Conservation (phyloP, 1,139 yeast genomes). For the Candida tropicalis region DNA sequence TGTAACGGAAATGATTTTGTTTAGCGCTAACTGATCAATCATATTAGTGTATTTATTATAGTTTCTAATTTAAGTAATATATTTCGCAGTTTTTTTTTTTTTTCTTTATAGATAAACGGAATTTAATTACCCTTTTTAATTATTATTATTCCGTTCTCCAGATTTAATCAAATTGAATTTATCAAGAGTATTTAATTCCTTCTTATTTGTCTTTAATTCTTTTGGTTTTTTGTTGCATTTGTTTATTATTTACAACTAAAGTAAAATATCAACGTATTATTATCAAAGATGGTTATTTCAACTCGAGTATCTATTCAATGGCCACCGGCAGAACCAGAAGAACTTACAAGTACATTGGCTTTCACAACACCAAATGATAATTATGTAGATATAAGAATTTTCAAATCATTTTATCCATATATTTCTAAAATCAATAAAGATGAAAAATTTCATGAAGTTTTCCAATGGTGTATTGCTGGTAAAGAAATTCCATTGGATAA, state of each 20-base stretch:
- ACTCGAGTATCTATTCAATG: constrained; percentile 56
- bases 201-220: too few species aligned
- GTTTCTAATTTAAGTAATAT: too few species aligned
- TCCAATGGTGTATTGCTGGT: constrained; percentile 44
- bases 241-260: too few species aligned
- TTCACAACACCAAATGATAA: constrained; percentile 46
- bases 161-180: too few species aligned
- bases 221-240: not conserved
- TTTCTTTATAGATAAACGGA: too few species aligned
- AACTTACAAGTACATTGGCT: constrained; percentile 55
- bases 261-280: not conserved
- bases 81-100: too few species aligned
- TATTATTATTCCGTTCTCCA: too few species aligned
- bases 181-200: too few species aligned
- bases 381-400: constrained; percentile 48
- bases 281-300: constrained; percentile 32
- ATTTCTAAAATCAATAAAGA: not conserved
- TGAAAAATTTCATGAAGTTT: constrained; percentile 19
- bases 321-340: constrained; percentile 47
- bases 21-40: too few species aligned
- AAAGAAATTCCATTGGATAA: constrained; percentile 37
- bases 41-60: too few species aligned
- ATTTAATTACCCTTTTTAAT: too few species aligned
- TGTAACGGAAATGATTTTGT: too few species aligned
- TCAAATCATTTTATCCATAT: constrained; percentile 27